Conservation (phyloP, 805 yeast genomes). For the Spathaspora hagerdaliae region DNA sequence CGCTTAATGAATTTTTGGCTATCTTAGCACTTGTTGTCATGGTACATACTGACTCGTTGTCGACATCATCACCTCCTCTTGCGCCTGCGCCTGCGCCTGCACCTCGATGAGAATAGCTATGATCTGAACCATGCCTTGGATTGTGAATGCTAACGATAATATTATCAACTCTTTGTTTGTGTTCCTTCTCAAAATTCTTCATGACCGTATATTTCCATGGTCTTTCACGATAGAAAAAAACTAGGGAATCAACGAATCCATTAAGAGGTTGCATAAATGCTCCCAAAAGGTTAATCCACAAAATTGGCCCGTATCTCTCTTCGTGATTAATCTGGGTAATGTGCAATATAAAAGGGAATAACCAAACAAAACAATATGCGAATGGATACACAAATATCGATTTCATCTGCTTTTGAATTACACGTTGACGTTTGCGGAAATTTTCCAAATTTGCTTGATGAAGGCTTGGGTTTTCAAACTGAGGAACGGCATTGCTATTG, state of each 20-base stretch:
- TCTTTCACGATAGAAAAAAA: slow-evolving; percentile 70
- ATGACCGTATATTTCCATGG: slow-evolving; percentile 64
- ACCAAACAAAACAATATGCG: slow-evolving; percentile 77
- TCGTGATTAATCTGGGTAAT: slow-evolving; percentile 52
- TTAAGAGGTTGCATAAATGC: slow-evolving; percentile 78
- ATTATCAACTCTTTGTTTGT: slow-evolving; percentile 23
- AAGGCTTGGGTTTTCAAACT: slow-evolving; percentile 33
- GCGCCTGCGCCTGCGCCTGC: background rate
- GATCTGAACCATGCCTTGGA: background rate
- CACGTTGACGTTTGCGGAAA: slow-evolving; percentile 59
- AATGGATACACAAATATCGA: slow-evolving; percentile 80
- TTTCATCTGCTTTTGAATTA: slow-evolving; percentile 73
- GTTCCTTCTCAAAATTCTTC: slow-evolving; percentile 34
- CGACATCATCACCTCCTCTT: slow-evolving; percentile 4
- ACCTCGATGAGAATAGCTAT: background rate
- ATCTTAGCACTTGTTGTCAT: slow-evolving; percentile 22
- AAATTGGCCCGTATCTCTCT: slow-evolving; percentile 45
- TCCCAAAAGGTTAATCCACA: slow-evolving; percentile 63
- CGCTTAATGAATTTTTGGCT: slow-evolving; percentile 24
- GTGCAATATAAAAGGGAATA: slow-evolving; percentile 70
- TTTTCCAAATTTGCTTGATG: slow-evolving; percentile 59
- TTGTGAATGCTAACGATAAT: slow-evolving; percentile 1
- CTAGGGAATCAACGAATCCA: slow-evolving; percentile 72
- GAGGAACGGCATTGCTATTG: slow-evolving; percentile 15
- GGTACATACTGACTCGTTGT: slow-evolving; percentile 20